These are phyloP conservation scores for Coccomyxa sp. DNA, from an alignment of 139 green algal genomes.

Conservation along the genomic window DNA sequence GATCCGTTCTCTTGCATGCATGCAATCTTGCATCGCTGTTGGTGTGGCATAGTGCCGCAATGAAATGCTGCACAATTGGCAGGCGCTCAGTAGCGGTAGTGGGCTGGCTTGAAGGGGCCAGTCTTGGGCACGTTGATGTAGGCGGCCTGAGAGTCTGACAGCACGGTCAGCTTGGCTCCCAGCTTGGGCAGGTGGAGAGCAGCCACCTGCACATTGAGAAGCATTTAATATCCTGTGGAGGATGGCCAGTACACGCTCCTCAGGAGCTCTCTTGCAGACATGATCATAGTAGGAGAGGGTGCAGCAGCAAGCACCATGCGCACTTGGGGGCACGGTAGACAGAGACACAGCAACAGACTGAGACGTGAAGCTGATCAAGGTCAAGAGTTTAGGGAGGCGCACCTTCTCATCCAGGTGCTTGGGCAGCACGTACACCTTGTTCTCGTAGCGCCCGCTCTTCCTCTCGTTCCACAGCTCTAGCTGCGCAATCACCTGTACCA, in stretches of 20 bases:
- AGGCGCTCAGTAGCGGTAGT: slow-evolving; percentile 87
- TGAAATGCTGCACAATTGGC: neutral
- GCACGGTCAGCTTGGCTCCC: slow-evolving; percentile 92
- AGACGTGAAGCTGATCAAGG: too few species aligned
- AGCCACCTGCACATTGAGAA: too few species aligned
- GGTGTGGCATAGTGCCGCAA: too few species aligned
- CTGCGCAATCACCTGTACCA: slow-evolving; percentile 90
- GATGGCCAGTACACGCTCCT: too few species aligned
- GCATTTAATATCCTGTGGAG: too few species aligned
- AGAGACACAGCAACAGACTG: too few species aligned
- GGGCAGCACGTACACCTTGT: slow-evolving; percentile 99
- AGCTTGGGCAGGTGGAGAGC: slow-evolving; percentile 95
- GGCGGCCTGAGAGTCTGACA: slow-evolving; percentile 82
- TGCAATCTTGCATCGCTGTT: too few species aligned
- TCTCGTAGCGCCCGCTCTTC: slow-evolving; percentile 93
- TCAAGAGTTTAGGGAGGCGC: too few species aligned
- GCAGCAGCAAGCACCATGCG: neutral
- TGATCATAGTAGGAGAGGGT: too few species aligned
- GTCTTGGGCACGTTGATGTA: slow-evolving; percentile 96
- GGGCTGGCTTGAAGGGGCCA: slow-evolving; percentile 95
- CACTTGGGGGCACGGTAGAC: too few species aligned
- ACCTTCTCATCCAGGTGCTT: slow-evolving; percentile 99
- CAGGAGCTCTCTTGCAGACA: too few species aligned
- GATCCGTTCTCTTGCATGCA: too few species aligned
- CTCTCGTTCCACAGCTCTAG: slow-evolving; percentile 99